A percentile compares a stretch with the other conserved stretches of the same genome.
These are phyloP conservation scores for Onygena corvina DNA, from an alignment of 2,329 filamentous ascomycete genomes.

Conservation along the genomic window DNA sequence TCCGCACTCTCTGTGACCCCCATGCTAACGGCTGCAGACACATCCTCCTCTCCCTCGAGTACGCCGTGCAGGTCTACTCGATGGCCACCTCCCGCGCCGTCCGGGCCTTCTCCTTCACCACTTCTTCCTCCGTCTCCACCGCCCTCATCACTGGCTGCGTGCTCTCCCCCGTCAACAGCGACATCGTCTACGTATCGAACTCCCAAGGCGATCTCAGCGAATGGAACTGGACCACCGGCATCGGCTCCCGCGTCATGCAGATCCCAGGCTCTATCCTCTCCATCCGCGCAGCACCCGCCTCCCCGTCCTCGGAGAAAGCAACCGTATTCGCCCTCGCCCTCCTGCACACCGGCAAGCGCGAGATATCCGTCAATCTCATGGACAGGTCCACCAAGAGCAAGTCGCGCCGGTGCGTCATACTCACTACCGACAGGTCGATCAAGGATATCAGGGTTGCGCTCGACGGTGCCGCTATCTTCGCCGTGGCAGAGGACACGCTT, in stretches of 20 bases:
- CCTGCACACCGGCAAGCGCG: conserved; percentile 28
- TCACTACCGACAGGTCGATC: conserved; percentile 24
- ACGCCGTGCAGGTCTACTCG: conserved; percentile 68
- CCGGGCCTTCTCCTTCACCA: conserved; percentile 53
- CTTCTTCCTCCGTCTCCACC: too few species aligned
- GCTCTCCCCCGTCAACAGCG: conserved; percentile 40
- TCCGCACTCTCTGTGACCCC: too few species aligned
- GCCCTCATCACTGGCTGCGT: conserved; percentile 41
- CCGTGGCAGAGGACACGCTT: conserved; percentile 36
- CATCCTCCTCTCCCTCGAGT: conserved; percentile 62
- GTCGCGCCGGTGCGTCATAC: conserved; percentile 20
- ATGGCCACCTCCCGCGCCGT: conserved; percentile 68
- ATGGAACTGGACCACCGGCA: conserved; percentile 47
- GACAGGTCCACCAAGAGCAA: conserved; percentile 10
- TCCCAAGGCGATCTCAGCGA: conserved; percentile 40
- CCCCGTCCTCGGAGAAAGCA: conserved; percentile 18
- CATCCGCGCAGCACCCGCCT: conserved; percentile 18
- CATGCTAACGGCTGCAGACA: conserved; percentile 38
- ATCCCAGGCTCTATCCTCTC: conserved; percentile 27
- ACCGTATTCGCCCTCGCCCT: conserved; percentile 31
- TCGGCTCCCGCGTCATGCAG: conserved; percentile 35
- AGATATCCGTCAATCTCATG: conserved; percentile 21
- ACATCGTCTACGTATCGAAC: conserved; percentile 44
- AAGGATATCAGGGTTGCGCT: conserved; percentile 22
- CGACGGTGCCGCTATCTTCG: conserved; percentile 28